phyloP scores from a whole-genome alignment of 2,329 filamentous ascomycete genomes.

The Dothistroma pini region DNA sequence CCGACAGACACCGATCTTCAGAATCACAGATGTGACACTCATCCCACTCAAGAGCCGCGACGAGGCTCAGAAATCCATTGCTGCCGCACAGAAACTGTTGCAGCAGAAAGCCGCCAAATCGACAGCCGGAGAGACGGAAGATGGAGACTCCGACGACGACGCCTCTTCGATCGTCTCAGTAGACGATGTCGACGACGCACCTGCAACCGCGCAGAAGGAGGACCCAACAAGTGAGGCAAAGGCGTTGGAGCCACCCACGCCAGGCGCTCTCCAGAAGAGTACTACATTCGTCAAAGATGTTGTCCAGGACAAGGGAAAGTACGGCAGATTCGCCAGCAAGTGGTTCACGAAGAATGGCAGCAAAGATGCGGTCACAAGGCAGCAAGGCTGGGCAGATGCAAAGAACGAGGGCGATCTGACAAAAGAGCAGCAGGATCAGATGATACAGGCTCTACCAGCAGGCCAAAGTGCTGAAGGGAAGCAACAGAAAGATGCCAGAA shows the following conservation, averaged over 20 bases:
- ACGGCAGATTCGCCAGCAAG: conserved; percentile 81
- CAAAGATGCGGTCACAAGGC: conserved; percentile 66
- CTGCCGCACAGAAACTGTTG: conserved; percentile 52
- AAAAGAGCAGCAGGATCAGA: conserved; percentile 34
- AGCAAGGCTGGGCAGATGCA: conserved; percentile 62
- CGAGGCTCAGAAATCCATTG: conserved; percentile 71
- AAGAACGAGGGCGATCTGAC: conserved; percentile 37
- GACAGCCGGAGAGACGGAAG: conserved; percentile 30
- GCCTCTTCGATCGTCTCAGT: conserved; percentile 35
- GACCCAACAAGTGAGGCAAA: conserved; percentile 22
- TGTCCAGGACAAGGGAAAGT: conserved; percentile 74
- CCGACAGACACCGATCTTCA: conserved; percentile 75
- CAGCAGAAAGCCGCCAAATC: conserved; percentile 16
- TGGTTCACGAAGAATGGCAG: conserved; percentile 90
- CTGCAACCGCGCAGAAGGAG: conserved; percentile 16
- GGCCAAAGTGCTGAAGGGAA: conserved; percentile 21
- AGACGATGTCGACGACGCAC: conserved; percentile 29
- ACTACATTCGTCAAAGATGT: conserved; percentile 84
- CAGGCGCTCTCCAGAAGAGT: conserved; percentile 34
- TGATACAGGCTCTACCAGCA: conserved; percentile 30
- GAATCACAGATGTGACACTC: conserved; percentile 83
- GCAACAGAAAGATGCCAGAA: conserved; percentile 15
- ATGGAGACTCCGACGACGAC: conserved; percentile 32
- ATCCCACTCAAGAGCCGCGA: conserved; percentile 75
- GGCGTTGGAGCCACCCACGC: conserved; percentile 33